These are phyloP conservation scores for Nematocida parisii DNA, from an alignment of 371 early-diverging fungal genomes.

Conservation along the genomic window DNA sequence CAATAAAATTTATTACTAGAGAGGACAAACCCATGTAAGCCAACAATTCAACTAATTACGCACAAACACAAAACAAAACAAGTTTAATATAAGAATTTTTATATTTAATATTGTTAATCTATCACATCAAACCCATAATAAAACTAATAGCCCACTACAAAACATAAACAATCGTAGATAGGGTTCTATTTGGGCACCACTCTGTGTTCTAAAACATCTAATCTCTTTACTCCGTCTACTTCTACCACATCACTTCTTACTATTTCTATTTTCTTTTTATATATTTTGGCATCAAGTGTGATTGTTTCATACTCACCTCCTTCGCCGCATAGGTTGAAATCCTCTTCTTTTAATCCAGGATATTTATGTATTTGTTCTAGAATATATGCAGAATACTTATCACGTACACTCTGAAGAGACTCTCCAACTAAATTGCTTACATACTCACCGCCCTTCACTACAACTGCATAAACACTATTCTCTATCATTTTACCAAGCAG, in stretches of 20 bases:
- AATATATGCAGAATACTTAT: conserved; percentile 56
- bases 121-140: no score
- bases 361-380: conserved; percentile 54
- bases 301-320: conserved; percentile 98
- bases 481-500: conserved; percentile 86
- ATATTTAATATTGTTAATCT: no score
- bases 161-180: no score
- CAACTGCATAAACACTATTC: conserved; percentile 78
- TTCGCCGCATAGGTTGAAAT: conserved; percentile 90
- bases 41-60: no score
- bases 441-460: conserved; percentile 89
- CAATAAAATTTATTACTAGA: no score
- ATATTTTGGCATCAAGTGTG: conserved; percentile 90
- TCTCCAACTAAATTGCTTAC: conserved; percentile 60
- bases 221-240: background rate
- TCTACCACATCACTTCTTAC: background rate
- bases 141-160: no score
- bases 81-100: no score
- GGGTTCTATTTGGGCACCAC: background rate
- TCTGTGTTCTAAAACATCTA: conserved; percentile 12
- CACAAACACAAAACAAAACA: no score
- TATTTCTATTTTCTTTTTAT: conserved; percentile 73
- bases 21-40: no score
- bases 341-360: conserved; percentile 71
- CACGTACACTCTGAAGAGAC: conserved; percentile 76